Evolutionary conservation across 306 rosid species (phyloP).

Genomic region (Ochetophila trinervis): DNA sequence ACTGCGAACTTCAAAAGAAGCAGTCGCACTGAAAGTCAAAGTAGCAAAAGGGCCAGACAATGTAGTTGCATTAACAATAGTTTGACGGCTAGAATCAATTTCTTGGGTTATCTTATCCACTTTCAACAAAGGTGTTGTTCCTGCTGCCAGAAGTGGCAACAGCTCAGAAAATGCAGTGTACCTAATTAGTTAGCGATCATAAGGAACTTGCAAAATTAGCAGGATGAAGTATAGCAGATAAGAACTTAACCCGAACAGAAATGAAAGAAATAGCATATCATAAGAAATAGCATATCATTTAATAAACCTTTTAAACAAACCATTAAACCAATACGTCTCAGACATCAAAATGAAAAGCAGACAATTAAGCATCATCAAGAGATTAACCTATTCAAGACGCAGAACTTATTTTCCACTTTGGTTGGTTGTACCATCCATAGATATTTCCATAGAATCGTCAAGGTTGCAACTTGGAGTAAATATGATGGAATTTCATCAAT

Average conservation of each 20-base stretch:
- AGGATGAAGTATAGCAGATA: not conserved
- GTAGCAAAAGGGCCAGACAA: constrained; percentile 69
- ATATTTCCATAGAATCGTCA: too few relatives aligned
- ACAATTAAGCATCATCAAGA: not conserved
- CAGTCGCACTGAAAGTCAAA: constrained; percentile 76
- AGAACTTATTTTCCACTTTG: not conserved
- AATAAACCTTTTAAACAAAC: constrained; percentile 9
- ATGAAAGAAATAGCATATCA: not conserved
- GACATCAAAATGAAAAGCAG: constrained; percentile 19
- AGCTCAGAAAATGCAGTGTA: constrained; percentile 92
- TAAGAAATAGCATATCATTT: not conserved
- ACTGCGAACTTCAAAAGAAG: constrained; percentile 81
- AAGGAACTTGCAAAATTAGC: constrained; percentile 12
- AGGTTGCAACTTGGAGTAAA: too few relatives aligned
- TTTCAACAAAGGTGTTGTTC: constrained; percentile 70
- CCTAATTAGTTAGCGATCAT: constrained; percentile 40
- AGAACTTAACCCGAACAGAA: not conserved
- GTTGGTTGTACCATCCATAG: too few relatives aligned
- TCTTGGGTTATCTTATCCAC: constrained; percentile 70
- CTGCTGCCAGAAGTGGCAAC: constrained; percentile 82
- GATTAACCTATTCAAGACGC: not conserved
- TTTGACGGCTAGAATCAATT: constrained; percentile 51
- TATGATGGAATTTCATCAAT: too few relatives aligned
- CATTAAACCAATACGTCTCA: constrained; percentile 2
- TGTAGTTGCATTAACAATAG: constrained; percentile 61